Evolutionary conservation across 1,139 yeast species (phyloP), one percentile per base, ranked within the genome.

Genomic region (Wickerhamiella infanticola): DNA sequence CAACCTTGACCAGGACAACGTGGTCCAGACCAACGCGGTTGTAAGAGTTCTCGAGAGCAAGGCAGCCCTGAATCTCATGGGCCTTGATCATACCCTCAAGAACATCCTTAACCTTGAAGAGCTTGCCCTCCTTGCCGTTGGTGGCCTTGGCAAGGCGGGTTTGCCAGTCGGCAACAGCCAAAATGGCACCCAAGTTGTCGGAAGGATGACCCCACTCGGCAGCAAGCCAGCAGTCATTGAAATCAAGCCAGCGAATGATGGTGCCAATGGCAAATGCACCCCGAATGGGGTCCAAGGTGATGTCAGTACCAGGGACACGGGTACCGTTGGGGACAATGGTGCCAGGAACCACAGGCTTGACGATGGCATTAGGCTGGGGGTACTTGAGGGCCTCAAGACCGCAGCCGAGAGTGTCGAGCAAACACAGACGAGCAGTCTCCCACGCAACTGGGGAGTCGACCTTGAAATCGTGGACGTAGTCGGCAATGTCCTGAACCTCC

Each of bases 181-280:
- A 59, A 48, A 74, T 74, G 43, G 77, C 77, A 43, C 79, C 79
- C 49, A 74, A 53, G 58, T 74, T 74, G 57, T 74, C 80, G 24
- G 77, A 71, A 27, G 79, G 79, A 58, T 74, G 79, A 5, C 80
- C 80, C 79, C 80, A 74, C 57, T 74, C 80, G 31, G 78, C 78
- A 45, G 80, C 80, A 40, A 75, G 60, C 79, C 79, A 75, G 59
- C 79, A 74, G 58, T 74, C 79, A 52, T 74, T 74, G 62, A 68
- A 74, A 52, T 74, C 80, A 48, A 74, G 62, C 79, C 79, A 74
- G 50, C 80, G 65, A 52, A 74, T 72, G 50, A 70, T 60, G 24
- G 78, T 70, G 8, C 79, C 79, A 49, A 73, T 70, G 42, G 74
- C 63, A 59, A 74, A 74, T 26, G 79, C 78, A 40, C 75, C 79